Percentiles rank a stretch among this genome's conserved stretches.
Evolutionary conservation across 306 rosid genomes (phyloP).

Genomic region (Quercus parvula): DNA sequence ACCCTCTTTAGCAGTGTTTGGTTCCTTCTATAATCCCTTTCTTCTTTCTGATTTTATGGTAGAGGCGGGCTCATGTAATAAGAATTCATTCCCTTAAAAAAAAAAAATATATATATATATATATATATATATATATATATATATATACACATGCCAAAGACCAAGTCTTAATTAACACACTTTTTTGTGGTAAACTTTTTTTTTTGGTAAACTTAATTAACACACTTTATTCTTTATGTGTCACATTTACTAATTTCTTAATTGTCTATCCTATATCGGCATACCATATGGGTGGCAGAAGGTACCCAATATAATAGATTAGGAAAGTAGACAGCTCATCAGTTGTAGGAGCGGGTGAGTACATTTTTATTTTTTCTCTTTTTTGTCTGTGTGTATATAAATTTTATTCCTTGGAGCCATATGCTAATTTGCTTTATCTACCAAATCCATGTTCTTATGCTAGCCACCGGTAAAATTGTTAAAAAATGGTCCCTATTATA

Average conservation of each 20-base stretch:
- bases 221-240: conserved; percentile 13
- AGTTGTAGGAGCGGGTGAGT: conserved; percentile 29
- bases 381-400: neutral
- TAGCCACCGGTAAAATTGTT: conserved; percentile 10
- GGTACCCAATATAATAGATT: conserved; percentile 18
- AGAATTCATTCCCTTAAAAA: neutral
- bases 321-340: neutral
- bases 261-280: neutral
- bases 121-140: too few species aligned
- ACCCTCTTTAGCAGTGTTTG: neutral
- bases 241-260: conserved; percentile 8
- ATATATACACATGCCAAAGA: neutral
- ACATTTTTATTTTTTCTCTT: neutral
- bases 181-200: conserved; percentile 2
- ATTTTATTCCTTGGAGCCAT: neutral
- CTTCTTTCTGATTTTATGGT: neutral
- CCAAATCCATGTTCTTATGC: neutral
- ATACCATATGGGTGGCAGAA: conserved; percentile 21
- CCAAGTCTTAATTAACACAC: conserved; percentile 8
- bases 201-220: neutral
- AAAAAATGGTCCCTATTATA: neutral
- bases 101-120: neutral
- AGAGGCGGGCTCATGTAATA: too few species aligned
- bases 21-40: conserved; percentile 15
- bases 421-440: neutral